These are phyloP conservation scores for Monilinia polystroma DNA, from an alignment of 2,329 filamentous ascomycete species.

Conservation along the genomic window DNA sequence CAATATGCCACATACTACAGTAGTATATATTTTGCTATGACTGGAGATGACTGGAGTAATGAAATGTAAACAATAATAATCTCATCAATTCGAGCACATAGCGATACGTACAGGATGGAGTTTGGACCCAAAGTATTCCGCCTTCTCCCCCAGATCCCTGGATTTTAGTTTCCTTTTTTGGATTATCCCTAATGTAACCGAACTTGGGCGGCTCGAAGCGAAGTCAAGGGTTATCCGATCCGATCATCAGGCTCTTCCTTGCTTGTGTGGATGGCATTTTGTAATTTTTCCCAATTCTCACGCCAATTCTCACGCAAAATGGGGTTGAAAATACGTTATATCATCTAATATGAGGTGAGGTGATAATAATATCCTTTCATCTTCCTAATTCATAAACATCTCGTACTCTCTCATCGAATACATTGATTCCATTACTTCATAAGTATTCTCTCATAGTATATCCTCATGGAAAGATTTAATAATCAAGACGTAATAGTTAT, in stretches of 20 bases:
- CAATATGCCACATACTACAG: no score
- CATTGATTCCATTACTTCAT: slow-evolving; percentile 19
- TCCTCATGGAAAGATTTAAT: neutral
- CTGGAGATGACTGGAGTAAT: no score
- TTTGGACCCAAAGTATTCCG: neutral
- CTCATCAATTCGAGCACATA: no score
- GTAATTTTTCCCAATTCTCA: no score
- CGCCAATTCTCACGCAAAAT: neutral
- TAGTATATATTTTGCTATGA: no score
- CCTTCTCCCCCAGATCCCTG: no score
- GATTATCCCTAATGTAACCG: slow-evolving; percentile 10
- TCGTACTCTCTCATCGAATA: slow-evolving; percentile 16
- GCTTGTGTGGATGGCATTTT: no score
- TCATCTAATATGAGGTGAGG: neutral
- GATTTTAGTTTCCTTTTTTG: neutral
- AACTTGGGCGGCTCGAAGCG: slow-evolving; percentile 1
- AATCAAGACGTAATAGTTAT: slow-evolving; percentile 22
- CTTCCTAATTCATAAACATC: neutral
- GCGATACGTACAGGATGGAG: neutral
- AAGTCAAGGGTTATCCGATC: neutral
- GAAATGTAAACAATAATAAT: no score
- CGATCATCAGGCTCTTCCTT: no score
- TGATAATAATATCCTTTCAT: neutral
- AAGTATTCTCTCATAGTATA: neutral
- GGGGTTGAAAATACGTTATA: slow-evolving; percentile 2